Evolutionary conservation across 1,139 yeast genomes (phyloP).

Genomic region (Yamadazyma triangularis): DNA sequence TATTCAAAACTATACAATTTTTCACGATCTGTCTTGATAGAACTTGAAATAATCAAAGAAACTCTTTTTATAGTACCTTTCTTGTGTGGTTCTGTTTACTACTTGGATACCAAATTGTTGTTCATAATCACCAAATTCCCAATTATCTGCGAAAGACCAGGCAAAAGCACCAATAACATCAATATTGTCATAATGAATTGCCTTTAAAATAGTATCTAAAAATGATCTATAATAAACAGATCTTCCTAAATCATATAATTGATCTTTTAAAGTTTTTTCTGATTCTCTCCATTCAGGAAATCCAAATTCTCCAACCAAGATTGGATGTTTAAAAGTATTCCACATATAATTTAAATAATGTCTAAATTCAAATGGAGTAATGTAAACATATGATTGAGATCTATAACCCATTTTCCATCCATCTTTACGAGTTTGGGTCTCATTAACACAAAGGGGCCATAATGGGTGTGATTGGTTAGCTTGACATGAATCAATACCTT

Average conservation of each 20-base stretch:
- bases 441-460: constrained; percentile 20
- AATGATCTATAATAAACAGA: constrained; percentile 26
- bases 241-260: constrained; percentile 23
- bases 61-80: constrained; percentile 28
- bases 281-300: constrained; percentile 29
- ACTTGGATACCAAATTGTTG: constrained; percentile 31
- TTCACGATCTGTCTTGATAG: constrained; percentile 14
- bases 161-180: constrained; percentile 28
- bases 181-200: constrained; percentile 20
- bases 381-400: constrained; percentile 19
- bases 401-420: constrained; percentile 28
- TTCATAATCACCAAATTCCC: constrained; percentile 24
- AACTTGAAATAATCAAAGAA: constrained; percentile 20
- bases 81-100: constrained; percentile 29
- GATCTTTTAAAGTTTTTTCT: constrained; percentile 21
- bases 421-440: constrained; percentile 13
- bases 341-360: constrained; percentile 16
- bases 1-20: too few species aligned
- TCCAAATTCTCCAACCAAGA: constrained; percentile 27
- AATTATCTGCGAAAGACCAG: constrained; percentile 31
- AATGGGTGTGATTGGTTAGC: constrained; percentile 10
- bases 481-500: constrained; percentile 16
- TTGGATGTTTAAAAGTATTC: constrained; percentile 17
- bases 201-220: constrained; percentile 22
- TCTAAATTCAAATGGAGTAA: constrained; percentile 17